Evolutionary conservation across 1,139 yeast species (phyloP).

Genomic region (Lipomyces yarrowii): DNA sequence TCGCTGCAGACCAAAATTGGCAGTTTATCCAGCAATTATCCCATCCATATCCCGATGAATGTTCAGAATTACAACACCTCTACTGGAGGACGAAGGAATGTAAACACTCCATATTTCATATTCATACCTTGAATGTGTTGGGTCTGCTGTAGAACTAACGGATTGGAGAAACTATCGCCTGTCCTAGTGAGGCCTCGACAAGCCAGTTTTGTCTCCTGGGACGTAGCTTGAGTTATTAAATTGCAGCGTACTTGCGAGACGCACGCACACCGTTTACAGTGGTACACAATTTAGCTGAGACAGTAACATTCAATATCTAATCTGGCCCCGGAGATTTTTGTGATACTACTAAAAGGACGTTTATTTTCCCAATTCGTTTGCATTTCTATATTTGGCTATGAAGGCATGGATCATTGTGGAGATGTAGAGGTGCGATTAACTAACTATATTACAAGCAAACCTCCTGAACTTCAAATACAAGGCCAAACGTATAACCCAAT

Average conservation of each 20-base stretch:
- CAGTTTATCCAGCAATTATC: constrained; percentile 15
- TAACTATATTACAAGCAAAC: background rate
- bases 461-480: background rate
- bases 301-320: background rate
- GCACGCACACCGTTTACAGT: constrained; percentile 57
- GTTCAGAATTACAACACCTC: too few species aligned
- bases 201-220: constrained; percentile 54
- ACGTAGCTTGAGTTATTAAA: constrained; percentile 65
- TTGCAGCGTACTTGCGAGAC: constrained; percentile 56
- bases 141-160: constrained; percentile 52
- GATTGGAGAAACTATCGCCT: constrained; percentile 60
- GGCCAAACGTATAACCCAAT: background rate
- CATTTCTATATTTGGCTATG: background rate
- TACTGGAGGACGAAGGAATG: constrained; percentile 54
- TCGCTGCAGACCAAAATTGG: constrained; percentile 10
- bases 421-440: background rate
- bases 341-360: background rate
- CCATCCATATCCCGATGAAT: too few species aligned
- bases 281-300: constrained; percentile 52
- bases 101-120: constrained; percentile 61
- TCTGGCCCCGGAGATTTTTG: too few species aligned
- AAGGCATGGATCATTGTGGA: background rate
- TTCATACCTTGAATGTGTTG: constrained; percentile 47
- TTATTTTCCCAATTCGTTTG: background rate
- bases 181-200: constrained; percentile 48